A percentile compares a stretch with the other conserved stretches of the same genome.
These are phyloP conservation scores for Ogataea philodendri DNA, from an alignment of 805 yeast species.

Conservation along the genomic window DNA sequence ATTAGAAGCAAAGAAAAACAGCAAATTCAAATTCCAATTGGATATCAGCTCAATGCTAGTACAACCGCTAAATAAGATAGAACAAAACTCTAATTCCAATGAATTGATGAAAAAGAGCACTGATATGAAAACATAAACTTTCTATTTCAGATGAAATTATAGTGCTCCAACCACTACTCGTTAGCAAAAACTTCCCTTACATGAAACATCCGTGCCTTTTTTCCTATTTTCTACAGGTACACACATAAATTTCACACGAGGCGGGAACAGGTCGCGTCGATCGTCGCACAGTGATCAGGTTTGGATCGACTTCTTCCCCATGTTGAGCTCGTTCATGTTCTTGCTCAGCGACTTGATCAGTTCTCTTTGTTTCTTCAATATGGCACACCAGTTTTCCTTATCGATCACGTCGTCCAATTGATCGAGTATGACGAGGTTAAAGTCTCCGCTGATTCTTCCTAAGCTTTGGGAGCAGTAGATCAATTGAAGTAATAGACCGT, in stretches of 20 bases:
- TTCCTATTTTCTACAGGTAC: not conserved
- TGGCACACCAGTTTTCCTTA: constrained; percentile 42
- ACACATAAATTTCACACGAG: no score
- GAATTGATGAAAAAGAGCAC: constrained; percentile 2
- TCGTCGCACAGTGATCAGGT: no score
- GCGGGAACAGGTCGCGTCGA: not conserved
- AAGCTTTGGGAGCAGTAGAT: constrained; percentile 88
- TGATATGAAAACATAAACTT: constrained; percentile 8
- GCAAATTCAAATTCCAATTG: not conserved
- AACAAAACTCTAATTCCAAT: not conserved
- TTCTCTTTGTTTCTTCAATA: constrained; percentile 43
- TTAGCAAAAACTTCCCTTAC: constrained; percentile 4
- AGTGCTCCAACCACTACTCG: constrained; percentile 1
- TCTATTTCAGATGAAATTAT: constrained; percentile 8
- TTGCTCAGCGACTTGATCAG: constrained; percentile 29
- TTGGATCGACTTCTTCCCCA: not conserved
- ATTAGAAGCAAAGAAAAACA: not conserved
- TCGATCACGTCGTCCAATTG: constrained; percentile 36
- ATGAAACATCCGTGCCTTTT: constrained; percentile 9
- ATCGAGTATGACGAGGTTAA: constrained; percentile 52
- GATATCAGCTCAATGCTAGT: constrained; percentile 1
- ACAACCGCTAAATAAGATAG: not conserved
- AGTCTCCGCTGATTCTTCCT: constrained; percentile 67
- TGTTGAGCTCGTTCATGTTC: constrained; percentile 7
- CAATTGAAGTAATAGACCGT: constrained; percentile 75